Conservation (phyloP, 139 green algal species). For the Chlorella ohadii region DNA sequence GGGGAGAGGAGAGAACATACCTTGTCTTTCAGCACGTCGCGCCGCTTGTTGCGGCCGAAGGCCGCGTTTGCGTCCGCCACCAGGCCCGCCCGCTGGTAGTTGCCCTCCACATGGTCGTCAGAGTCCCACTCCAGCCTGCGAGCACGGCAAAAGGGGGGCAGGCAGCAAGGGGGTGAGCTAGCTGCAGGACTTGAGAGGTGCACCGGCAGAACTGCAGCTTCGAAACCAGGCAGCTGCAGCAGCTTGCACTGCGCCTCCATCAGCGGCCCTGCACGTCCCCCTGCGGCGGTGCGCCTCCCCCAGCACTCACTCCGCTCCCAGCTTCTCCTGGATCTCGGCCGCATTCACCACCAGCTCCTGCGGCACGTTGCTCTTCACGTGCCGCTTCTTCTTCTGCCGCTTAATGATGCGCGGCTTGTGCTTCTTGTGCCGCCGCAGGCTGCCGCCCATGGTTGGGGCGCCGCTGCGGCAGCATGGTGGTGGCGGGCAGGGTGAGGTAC, state of each 20-base stretch:
- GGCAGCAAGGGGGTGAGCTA: background rate
- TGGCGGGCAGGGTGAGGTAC: background rate
- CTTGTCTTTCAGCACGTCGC: conserved; percentile 31
- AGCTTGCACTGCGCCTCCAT: no score
- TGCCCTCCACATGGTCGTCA: conserved; percentile 28
- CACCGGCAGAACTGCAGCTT: background rate
- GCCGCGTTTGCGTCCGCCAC: conserved; percentile 42
- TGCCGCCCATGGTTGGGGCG: conserved; percentile 34
- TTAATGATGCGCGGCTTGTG: conserved; percentile 33
- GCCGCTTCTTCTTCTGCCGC: conserved; percentile 35
- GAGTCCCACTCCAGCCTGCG: conserved; percentile 30
- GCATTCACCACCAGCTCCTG: conserved; percentile 25
- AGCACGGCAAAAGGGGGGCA: background rate
- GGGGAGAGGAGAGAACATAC: no score
- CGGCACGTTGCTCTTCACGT: conserved; percentile 34
- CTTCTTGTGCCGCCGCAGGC: conserved; percentile 40
- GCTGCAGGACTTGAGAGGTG: background rate
- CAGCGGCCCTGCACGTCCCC: no score
- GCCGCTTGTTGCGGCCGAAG: conserved; percentile 37
- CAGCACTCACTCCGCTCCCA: conserved; percentile 34
- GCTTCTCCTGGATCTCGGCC: conserved; percentile 31
- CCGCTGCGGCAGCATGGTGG: background rate
- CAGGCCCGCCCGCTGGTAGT: conserved; percentile 42
- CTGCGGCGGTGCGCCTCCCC: no score
- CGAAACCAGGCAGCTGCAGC: no score